Base-by-base conservation (phyloP, 495 filamentous ascomycete genomes). In the Podospora pseudopauciseta region DNA sequence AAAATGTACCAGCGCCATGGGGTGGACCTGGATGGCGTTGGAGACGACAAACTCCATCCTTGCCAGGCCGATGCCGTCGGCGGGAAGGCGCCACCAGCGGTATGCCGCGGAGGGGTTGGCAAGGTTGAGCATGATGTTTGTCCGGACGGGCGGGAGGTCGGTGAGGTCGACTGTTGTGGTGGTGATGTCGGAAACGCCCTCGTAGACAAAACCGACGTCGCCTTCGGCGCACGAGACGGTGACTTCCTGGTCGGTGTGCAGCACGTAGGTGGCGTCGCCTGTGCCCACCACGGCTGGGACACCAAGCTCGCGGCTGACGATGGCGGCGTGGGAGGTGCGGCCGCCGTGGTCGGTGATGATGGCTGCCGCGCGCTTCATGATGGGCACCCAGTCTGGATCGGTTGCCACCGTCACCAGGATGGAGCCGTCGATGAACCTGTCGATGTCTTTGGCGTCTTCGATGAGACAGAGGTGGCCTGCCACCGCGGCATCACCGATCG, bases 281-380 rank as follows among this genome's bases (percentile, higher is more conserved):
- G 77, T 76, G 58, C 78, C 78, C 4, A 80, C 75, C 7, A 79
- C 67, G 3, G 75, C 76, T 0, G 78, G 78, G 26, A 80, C 64
- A 7, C 78, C 78, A 3, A 80, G 73, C 53, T 80, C 78, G 39
- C 78, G 78, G 66, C 78, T 80, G 65, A 80, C 74, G 62, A 80
- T 80, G 19, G 78, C 78, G 18, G 78, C 78, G 67, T 80, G 78
- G 6, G 78, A 80, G 5, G 78, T 80, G 13, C 77, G 74, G n/a
- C 78, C 78, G 28, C 78, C 78, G 19, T 80, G 78, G 70, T 80
- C 78, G 9, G 76, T 80, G 68, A 80, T 62, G 28, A 80, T 77
- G 20, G 74, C 78, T 2, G 65, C 72, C 3, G 78, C 78, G 11
- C 67, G 71, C 70, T 78, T 79, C 78, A 80, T 80, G 58, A 80